phyloP scores from a whole-genome alignment of 352 stramenopile genomes.

The Pythium volutum region DNA sequence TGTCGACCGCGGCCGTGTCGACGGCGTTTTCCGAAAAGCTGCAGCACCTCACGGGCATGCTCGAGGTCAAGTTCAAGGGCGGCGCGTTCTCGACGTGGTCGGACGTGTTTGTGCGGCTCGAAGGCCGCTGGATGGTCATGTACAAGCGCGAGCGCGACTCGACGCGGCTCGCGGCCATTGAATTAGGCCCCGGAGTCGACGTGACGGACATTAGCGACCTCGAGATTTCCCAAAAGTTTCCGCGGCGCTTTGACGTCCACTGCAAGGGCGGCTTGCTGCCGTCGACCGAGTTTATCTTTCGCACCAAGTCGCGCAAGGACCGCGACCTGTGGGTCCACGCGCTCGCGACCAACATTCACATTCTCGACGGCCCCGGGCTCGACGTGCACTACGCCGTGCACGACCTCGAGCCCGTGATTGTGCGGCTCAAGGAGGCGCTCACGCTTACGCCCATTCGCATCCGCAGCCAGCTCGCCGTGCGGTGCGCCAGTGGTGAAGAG shows the following conservation, averaged over 20 bases:
- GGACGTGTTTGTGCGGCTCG: constrained; percentile 56
- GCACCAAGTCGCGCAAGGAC: constrained; percentile 75
- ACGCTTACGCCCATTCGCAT: constrained; percentile 65
- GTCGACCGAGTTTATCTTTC: constrained; percentile 70
- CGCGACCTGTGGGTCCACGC: constrained; percentile 70
- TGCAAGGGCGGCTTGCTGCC: constrained; percentile 71
- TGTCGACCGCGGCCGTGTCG: no score
- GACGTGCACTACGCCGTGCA: constrained; percentile 48
- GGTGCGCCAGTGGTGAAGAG: constrained; percentile 60
- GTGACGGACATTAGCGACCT: constrained; percentile 61
- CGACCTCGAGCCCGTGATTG: constrained; percentile 56
- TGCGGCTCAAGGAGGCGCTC: constrained; percentile 51
- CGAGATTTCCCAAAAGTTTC: constrained; percentile 68
- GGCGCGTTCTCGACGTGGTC: constrained; percentile 66
- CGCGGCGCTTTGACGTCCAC: constrained; percentile 64
- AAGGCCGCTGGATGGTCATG: constrained; percentile 68
- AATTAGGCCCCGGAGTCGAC: constrained; percentile 62
- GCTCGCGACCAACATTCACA: constrained; percentile 61
- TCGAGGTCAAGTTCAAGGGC: constrained; percentile 71
- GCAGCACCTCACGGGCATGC: constrained; percentile 46
- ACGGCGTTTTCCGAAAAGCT: constrained; percentile 25
- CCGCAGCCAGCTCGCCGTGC: constrained; percentile 54
- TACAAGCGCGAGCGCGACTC: constrained; percentile 67
- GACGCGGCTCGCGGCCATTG: constrained; percentile 53
- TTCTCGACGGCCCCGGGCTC: constrained; percentile 41